Evolutionary conservation across 768 basidiomycete species (phyloP).

Genomic region (Rhodocollybia butyracea): DNA sequence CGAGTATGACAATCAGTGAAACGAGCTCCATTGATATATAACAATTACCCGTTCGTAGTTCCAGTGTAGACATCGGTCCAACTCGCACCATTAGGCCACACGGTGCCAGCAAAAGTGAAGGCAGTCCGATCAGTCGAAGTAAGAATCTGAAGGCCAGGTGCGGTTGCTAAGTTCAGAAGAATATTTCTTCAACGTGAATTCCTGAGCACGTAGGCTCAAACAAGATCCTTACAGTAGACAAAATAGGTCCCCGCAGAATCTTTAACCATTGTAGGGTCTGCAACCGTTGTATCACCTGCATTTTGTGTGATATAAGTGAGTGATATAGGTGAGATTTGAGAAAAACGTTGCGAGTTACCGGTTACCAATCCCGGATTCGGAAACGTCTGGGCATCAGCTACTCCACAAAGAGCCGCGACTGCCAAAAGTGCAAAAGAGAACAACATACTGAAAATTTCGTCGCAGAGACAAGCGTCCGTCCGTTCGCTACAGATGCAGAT

Average conservation of each 20-base stretch:
- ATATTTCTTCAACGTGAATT: neutral
- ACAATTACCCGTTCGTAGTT: constrained; percentile 26
- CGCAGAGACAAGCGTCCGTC: neutral
- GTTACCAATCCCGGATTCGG: constrained; percentile 2
- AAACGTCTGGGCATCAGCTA: neutral
- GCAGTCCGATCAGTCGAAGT: constrained; percentile 28
- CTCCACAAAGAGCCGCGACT: neutral
- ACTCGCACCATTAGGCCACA: constrained; percentile 30
- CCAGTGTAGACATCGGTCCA: constrained; percentile 31
- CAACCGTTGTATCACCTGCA: constrained; percentile 20
- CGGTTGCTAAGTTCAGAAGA: constrained; percentile 16
- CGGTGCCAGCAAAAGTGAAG: constrained; percentile 24
- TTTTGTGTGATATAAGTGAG: neutral
- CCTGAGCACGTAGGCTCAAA: neutral
- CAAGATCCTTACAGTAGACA: constrained; percentile 21
- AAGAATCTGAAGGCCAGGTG: constrained; percentile 27
- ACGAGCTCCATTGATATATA: neutral
- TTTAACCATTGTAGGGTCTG: constrained; percentile 28
- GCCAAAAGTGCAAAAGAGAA: neutral
- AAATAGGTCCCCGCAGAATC: constrained; percentile 27
- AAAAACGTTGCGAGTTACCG: neutral
- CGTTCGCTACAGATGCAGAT: neutral
- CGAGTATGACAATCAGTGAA: neutral
- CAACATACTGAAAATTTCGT: neutral
- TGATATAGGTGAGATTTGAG: too few relatives aligned